phyloP scores from a whole-genome alignment of 352 stramenopile genomes.

The Pythium coloratum region DNA sequence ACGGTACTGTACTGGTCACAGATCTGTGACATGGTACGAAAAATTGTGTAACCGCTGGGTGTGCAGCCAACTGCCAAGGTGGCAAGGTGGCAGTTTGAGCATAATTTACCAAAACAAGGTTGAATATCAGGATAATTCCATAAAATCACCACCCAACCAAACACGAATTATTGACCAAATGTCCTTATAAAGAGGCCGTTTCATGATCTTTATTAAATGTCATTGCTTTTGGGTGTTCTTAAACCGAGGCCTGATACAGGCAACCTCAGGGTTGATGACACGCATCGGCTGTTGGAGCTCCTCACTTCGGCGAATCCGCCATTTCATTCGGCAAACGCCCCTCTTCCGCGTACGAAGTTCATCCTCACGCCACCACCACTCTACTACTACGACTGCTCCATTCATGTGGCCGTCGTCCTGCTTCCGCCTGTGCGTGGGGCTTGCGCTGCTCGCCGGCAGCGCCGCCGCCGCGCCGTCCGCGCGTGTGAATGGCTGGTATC shows the following conservation, averaged over 20 bases:
- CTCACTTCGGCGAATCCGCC: background rate
- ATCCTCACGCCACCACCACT: no score
- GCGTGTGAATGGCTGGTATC: slow-evolving; percentile 58
- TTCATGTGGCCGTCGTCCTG: background rate
- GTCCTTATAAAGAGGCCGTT: background rate
- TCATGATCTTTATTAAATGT: background rate
- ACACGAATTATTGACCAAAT: background rate
- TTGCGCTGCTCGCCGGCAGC: background rate
- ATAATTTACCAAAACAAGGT: slow-evolving; percentile 1
- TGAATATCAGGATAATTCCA: background rate
- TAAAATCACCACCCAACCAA: background rate
- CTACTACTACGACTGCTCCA: no score
- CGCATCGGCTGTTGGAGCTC: background rate
- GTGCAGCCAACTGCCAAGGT: background rate
- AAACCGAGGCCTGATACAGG: slow-evolving; percentile 3
- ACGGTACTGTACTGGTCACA: background rate
- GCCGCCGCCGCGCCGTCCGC: background rate
- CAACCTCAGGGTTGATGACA: background rate
- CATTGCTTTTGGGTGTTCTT: background rate
- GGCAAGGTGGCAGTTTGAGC: no score
- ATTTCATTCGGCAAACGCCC: background rate
- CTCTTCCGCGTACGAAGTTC: background rate
- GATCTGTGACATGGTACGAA: slow-evolving; percentile 3
- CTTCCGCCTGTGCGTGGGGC: background rate
- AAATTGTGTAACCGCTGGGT: background rate